Base-by-base conservation (phyloP, 2,329 filamentous ascomycete genomes). In the Pseudohalonectria lignicola region DNA sequence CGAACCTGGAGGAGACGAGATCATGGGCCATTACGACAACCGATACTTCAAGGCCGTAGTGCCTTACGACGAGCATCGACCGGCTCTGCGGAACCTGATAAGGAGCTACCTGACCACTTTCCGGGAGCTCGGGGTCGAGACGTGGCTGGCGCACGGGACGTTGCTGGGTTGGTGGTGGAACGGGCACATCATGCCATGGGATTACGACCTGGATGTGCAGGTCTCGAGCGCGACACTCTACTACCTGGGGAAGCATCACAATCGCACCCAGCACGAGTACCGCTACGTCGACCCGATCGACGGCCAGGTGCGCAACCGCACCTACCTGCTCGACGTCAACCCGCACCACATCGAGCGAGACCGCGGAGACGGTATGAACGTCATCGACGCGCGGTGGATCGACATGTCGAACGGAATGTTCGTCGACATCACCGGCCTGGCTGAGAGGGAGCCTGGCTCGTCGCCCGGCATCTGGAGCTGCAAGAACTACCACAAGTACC, bases 131-230 rank as follows among this genome's bases (percentile, higher is more conserved):
- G 73, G 75, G 6, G 60, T 86, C 44, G 83, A 90, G 59, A 90
- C 86, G 1, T 92, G 86, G 86, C 76, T 93, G 42, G 85, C 86
- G 29, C 86, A 93, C 56, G 86, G 86, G 35, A 87, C 85, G 4
- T 62, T 92, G 36, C 64, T 93, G 17, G 86, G 85, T 11, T 93
- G 86, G 86, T 92, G 83, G 82, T 93, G 86, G 86, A 90, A 86
- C 54, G 71, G 66, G 31, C 61, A 76, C 59, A 77, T 85, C 53
- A 76, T 88, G 62, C 83, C 84, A 1, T 88, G 84, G 84, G 85
- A 92, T 57, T 83, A 78, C 64, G 86, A 93, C 56, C 65, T 92
- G 33, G 86, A 93, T 57, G 83, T 84, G 1, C 86, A 92, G 59
- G 77, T 92, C 20, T 75, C 77, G 15, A 72, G 71, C 39, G 62